Conservation (phyloP, 495 filamentous ascomycete genomes). For the Penicillium robsamsonii region DNA sequence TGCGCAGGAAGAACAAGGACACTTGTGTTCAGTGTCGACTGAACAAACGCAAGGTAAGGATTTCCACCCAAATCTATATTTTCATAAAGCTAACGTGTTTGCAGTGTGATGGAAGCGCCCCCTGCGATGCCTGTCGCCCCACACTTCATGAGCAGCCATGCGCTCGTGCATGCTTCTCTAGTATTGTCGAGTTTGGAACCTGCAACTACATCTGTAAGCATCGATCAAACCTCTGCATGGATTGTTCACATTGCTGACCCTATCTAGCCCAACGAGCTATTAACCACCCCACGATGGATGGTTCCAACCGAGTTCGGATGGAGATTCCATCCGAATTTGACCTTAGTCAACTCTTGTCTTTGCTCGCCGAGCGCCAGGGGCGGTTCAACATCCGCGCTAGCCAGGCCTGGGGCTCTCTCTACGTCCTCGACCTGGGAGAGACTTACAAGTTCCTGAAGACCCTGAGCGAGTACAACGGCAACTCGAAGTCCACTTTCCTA, state of each 20-base stretch:
- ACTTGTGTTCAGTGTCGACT: conserved; percentile 49
- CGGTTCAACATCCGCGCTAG: conserved; percentile 51
- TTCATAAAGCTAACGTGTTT: conserved; percentile 11
- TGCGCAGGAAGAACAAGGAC: conserved; percentile 50
- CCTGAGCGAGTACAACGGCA: conserved; percentile 47
- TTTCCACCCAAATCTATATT: background rate
- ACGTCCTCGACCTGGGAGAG: conserved; percentile 45
- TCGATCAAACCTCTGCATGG: background rate
- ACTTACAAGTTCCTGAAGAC: conserved; percentile 46
- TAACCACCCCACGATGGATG: conserved; percentile 44
- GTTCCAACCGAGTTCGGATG: conserved; percentile 37
- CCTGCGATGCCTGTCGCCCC: conserved; percentile 49
- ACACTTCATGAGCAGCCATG: conserved; percentile 50
- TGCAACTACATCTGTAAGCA: conserved; percentile 52
- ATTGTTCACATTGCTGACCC: conserved; percentile 20
- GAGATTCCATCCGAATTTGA: conserved; percentile 45
- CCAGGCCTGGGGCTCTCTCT: conserved; percentile 45
- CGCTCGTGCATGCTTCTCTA: conserved; percentile 47
- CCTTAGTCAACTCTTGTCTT: conserved; percentile 40
- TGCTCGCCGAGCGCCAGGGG: conserved; percentile 43
- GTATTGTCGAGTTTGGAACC: conserved; percentile 51
- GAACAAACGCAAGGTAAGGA: conserved; percentile 48
- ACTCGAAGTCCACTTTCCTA: conserved; percentile 45
- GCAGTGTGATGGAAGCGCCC: conserved; percentile 48
- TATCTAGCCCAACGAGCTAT: conserved; percentile 46